phyloP scores from a whole-genome alignment of 1,284 basidiomycete species.

The Puccinia polysora region DNA sequence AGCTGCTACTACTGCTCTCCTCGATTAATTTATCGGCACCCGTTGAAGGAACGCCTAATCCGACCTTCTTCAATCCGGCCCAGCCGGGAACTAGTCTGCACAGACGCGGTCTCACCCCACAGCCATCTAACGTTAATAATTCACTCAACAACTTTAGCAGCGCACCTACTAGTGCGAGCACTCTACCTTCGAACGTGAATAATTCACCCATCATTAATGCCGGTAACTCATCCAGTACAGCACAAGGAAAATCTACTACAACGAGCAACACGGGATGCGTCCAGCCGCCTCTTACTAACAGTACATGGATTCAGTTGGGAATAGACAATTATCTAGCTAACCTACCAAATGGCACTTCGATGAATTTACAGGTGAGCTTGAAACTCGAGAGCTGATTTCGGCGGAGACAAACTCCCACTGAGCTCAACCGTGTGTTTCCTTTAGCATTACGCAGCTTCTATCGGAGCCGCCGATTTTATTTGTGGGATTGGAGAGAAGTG shows the following conservation, averaged over 20 bases:
- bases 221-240: no score
- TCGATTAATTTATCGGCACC: neutral
- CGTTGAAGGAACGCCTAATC: neutral
- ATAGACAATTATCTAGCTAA: slow-evolving; percentile 34
- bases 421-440: neutral
- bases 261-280: neutral
- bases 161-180: no score
- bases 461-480: slow-evolving; percentile 28
- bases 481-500: slow-evolving; percentile 33
- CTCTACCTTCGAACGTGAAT: no score
- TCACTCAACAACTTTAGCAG: no score
- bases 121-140: neutral
- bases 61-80: neutral
- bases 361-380: slow-evolving; percentile 24
- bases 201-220: no score
- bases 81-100: neutral
- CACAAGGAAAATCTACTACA: no score
- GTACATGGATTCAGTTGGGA: slow-evolving; percentile 21
- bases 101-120: neutral
- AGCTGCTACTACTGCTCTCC: neutral
- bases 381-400: neutral
- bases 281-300: slow-evolving; percentile 21
- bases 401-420: no score
- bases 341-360: slow-evolving; percentile 14
- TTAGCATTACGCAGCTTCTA: slow-evolving; percentile 17